phyloP scores from a whole-genome alignment of 2,329 filamentous ascomycete genomes.

The Sporothrix pallida region DNA sequence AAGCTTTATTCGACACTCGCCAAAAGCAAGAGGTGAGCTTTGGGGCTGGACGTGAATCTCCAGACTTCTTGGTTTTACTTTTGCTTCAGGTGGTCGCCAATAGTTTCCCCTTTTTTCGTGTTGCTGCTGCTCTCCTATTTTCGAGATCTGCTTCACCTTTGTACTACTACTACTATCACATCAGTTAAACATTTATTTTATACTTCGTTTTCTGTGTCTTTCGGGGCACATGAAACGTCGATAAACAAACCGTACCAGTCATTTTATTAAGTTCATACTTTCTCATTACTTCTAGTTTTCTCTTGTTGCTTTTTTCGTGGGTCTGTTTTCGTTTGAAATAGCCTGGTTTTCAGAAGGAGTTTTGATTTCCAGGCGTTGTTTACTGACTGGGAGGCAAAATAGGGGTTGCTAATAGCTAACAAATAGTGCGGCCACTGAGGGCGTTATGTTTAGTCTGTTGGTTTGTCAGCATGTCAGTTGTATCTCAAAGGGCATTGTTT shows the following conservation, averaged over 20 bases:
- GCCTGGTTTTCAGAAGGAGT: neutral
- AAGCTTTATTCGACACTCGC: neutral
- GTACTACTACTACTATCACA: conserved; percentile 19
- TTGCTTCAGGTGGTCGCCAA: neutral
- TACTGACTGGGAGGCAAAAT: neutral
- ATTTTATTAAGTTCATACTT: conserved; percentile 15
- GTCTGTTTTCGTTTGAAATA: too few species aligned
- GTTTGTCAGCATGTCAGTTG: neutral
- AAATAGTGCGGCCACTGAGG: neutral
- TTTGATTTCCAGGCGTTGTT: neutral
- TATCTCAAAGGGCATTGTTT: neutral
- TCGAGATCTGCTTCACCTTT: conserved; percentile 25
- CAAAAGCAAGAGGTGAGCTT: neutral
- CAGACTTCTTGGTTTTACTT: neutral
- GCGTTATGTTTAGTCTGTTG: too few species aligned
- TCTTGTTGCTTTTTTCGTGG: neutral
- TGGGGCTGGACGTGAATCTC: conserved; percentile 12
- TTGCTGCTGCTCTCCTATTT: too few species aligned
- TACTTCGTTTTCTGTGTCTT: conserved; percentile 1
- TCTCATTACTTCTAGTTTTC: neutral
- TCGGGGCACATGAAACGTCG: neutral
- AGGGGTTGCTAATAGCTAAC: neutral
- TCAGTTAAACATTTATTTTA: neutral
- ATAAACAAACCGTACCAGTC: conserved; percentile 22
- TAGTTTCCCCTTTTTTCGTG: conserved; percentile 5